Evolutionary conservation across 768 basidiomycete species (phyloP), one percentile per base, ranked within the genome.

Genomic region (Pleurotus platypus): DNA sequence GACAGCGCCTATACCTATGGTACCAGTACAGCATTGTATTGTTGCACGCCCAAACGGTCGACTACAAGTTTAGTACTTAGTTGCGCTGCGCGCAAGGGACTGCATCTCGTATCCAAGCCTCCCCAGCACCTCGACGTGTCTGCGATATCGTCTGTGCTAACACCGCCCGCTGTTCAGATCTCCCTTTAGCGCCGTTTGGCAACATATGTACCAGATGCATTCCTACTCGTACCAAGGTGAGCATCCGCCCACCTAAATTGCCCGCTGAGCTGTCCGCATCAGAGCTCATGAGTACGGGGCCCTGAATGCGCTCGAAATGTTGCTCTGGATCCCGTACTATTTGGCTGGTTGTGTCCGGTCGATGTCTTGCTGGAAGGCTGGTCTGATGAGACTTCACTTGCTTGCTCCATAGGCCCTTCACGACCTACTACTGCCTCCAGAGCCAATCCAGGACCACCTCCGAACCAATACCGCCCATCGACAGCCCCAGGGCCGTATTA

Each of bases 391-490:
- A 8, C 15, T 50, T 38, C 37, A 35, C 15, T 35, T 50, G 49
- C 49, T 30, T 50, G 49, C 37, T 50, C 49, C n/a, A 24, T 50
- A 50, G 49, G 49, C 49, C 49, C 49, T 13, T 27, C 49, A 30
- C 49, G 49, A 50, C 49, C 22, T 30, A 26, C 16, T 35, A 30
- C 26, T 27, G 2, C 27, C 11, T 16, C 49, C 15, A 37, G n/a
- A 9, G 39, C 39, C 15, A 16, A 42, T 24, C 51, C 39, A 18
- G 51, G 51, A 39, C 51, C 39, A 20, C 51, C 51, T 27, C 38
- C 51, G 7, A 12, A 20, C 27, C 51, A 54, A 54, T 54, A 54
- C 51, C 55, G 58, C 40, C 48, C 58, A 16, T 47, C 58, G 6
- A 59, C 58, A 39, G 58, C 55, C 22, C 58, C 58, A 2, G 55